phyloP scores from a whole-genome alignment of 352 stramenopile genomes.

The Phytophthora melonis region DNA sequence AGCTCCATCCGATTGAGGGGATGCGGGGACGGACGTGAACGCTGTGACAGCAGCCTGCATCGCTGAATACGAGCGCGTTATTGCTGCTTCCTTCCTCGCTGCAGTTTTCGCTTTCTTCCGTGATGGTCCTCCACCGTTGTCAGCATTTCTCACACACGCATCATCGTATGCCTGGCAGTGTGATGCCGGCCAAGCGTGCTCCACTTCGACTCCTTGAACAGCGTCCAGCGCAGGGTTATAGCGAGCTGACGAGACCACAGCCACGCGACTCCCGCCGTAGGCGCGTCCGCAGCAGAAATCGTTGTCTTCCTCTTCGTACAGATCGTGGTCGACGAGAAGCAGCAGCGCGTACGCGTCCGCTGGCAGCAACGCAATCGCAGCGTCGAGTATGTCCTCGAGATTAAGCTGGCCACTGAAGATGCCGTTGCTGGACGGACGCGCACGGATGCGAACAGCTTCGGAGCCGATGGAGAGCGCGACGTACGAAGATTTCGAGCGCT shows the following conservation, averaged over 20 bases:
- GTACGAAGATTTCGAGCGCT: constrained; percentile 21
- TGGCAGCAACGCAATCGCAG: constrained; percentile 23
- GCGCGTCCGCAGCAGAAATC: constrained; percentile 36
- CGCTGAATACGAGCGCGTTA: background rate
- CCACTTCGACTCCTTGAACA: constrained; percentile 24
- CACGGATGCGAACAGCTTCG: constrained; percentile 29
- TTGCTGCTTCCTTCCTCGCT: background rate
- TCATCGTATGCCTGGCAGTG: constrained; percentile 31
- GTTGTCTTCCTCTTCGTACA: constrained; percentile 36
- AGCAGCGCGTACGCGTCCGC: constrained; percentile 29
- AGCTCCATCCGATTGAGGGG: constrained; percentile 14
- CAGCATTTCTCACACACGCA: constrained; percentile 14
- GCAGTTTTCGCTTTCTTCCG: constrained; percentile 22
- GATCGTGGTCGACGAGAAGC: constrained; percentile 34
- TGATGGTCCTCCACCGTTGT: background rate
- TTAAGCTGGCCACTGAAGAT: constrained; percentile 28
- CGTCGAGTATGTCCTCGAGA: constrained; percentile 32
- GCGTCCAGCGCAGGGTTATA: constrained; percentile 28
- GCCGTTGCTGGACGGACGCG: constrained; percentile 25
- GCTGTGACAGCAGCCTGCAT: constrained; percentile 20
- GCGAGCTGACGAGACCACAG: constrained; percentile 29
- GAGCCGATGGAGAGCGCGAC: constrained; percentile 28
- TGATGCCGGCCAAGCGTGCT: constrained; percentile 31
- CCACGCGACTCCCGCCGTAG: constrained; percentile 32
- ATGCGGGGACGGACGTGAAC: constrained; percentile 15